Conservation (phyloP, 2,329 filamentous ascomycete species). For the Dactylellina leptospora region DNA sequence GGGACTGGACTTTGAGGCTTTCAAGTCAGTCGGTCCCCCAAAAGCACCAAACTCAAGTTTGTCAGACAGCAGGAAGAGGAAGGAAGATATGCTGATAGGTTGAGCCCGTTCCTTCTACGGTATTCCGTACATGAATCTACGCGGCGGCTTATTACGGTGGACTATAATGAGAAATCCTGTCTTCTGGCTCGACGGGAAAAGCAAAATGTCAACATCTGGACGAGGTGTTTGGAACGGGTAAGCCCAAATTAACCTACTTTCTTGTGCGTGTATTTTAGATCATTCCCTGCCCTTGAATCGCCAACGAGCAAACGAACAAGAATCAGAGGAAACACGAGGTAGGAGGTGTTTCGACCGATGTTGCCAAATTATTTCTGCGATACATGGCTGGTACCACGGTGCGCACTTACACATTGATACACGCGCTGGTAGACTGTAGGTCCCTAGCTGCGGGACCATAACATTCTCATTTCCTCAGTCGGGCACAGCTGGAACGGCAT, state of each 20-base stretch:
- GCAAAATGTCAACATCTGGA: slow-evolving; percentile 14
- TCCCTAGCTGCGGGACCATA: slow-evolving; percentile 16
- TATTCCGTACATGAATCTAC: background rate
- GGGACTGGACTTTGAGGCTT: slow-evolving; percentile 49
- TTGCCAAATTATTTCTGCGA: slow-evolving; percentile 17
- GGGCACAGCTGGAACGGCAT: slow-evolving; percentile 25
- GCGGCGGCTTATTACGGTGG: slow-evolving; percentile 11
- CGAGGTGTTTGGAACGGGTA: slow-evolving; percentile 30
- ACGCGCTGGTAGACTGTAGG: slow-evolving; percentile 20
- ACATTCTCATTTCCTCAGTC: slow-evolving; percentile 15
- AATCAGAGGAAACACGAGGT: slow-evolving; percentile 13
- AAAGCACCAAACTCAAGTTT: background rate
- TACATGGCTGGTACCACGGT: slow-evolving; percentile 23
- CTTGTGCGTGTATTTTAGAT: slow-evolving; percentile 30
- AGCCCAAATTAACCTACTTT: slow-evolving; percentile 43
- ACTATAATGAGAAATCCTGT: background rate
- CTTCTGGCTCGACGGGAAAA: background rate
- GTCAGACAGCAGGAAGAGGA: slow-evolving; percentile 38
- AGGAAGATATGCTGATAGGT: slow-evolving; percentile 13
- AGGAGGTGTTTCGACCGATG: slow-evolving; percentile 33
- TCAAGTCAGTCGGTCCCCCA: slow-evolving; percentile 1
- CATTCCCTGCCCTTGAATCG: slow-evolving; percentile 31
- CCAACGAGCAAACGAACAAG: slow-evolving; percentile 2
- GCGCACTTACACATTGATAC: background rate
- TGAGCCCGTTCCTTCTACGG: background rate